Evolutionary conservation across 345 rosid genomes (phyloP), one percentile per base, ranked within the genome.

Genomic region (Physaria fendleri): DNA sequence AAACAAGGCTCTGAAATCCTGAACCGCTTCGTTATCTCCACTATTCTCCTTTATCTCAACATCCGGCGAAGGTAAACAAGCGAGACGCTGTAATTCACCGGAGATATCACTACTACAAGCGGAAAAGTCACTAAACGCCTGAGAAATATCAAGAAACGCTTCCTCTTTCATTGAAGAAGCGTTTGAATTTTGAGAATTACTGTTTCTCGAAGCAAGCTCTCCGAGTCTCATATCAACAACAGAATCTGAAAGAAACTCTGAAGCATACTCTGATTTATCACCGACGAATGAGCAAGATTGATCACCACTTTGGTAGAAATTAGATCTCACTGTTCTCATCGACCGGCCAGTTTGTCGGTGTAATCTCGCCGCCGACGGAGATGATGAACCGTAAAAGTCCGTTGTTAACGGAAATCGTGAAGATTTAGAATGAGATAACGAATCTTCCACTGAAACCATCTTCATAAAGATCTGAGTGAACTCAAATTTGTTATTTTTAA

Each of bases 31-130:
- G 13, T 37, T 4, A 5, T 48, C 64, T 63, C 35, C 68, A 32
- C 10, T 21, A 24, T 3, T 67, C 34, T 61, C 79, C 8, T 45
- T 64, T 2, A 49, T 25, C 29, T 18, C 58, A 18, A 44, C 49
- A 21, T 73, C 88, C 6, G 83, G 79, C 0, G 81, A 72, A 13
- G 92, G 90, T 39, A 87, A 45, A 74, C 79, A 45, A 10, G 99
- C 99, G 42, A 93, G 88, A n/a, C 97, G 79, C 45, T 79, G 91
- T 18, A 93, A 51, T 81, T 93, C 99, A 6, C 97, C 97, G 20
- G 99, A 93, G 47, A 93, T 89, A 69, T 93, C 97, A 38, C 95
- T 85, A 71, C 92, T 85, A 28, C 92, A 91, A 1, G 58, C 84
- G 38, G 99, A 93, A 52, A 82, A 89, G 62, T 86, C 97, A 37